Evolutionary conservation across 768 basidiomycete species (phyloP).

Genomic region (Lactarius hatsudake): DNA sequence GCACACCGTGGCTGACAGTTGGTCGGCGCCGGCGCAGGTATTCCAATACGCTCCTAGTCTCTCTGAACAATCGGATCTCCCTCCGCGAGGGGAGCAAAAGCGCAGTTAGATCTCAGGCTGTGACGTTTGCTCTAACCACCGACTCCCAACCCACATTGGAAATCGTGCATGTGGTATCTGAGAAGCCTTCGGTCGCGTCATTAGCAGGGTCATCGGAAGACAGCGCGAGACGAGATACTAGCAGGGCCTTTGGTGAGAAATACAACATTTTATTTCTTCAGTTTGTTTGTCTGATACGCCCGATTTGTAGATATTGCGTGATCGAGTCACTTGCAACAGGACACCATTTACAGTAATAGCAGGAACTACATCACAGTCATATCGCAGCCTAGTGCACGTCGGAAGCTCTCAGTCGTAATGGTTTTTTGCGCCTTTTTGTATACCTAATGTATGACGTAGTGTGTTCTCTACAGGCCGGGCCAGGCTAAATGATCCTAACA

Average conservation of each 20-base stretch:
- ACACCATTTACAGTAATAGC: too few species aligned
- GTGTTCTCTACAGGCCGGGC: too few species aligned
- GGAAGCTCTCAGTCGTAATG: neutral
- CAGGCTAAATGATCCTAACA: too few species aligned
- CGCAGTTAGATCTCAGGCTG: neutral
- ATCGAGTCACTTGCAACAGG: neutral
- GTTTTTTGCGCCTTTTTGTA: neutral
- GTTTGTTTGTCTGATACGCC: neutral
- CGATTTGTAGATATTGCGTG: neutral
- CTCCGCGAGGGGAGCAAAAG: neutral
- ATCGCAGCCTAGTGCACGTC: neutral
- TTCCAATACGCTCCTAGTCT: slow-evolving; percentile 15
- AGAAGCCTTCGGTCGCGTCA: neutral
- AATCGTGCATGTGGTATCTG: too few species aligned
- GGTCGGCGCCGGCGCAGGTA: neutral
- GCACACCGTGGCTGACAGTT: too few species aligned
- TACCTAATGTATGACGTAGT: neutral
- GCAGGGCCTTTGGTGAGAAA: neutral
- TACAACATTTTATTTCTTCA: neutral
- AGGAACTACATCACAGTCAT: too few species aligned
- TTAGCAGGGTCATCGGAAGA: too few species aligned
- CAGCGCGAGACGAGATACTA: too few species aligned
- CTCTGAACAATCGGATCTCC: slow-evolving; percentile 19
- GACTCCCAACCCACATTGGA: neutral
- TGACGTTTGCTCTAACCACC: neutral